These are phyloP conservation scores for Euphorbia schlechtendalii DNA, from an alignment of 441 rosid species.

Conservation along the genomic window DNA sequence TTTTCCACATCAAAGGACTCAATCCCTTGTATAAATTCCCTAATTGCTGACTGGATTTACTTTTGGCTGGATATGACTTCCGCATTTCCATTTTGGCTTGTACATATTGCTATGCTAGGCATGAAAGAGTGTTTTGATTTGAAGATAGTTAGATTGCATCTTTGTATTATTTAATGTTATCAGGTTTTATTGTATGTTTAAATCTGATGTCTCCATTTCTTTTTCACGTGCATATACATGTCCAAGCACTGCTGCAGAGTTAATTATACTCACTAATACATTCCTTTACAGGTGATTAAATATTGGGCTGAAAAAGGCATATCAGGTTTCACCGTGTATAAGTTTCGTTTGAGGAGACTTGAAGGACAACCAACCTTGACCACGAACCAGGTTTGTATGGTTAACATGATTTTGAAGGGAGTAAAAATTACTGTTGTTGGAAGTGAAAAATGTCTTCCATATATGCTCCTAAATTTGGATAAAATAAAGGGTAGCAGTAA, in stretches of 20 bases:
- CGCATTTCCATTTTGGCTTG: too few species aligned
- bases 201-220: neutral
- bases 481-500: neutral
- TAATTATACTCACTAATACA: neutral
- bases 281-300: slow-evolving; percentile 43
- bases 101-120: neutral
- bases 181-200: neutral
- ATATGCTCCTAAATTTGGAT: neutral
- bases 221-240: neutral
- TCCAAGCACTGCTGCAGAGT: neutral
- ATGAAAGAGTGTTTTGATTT: neutral
- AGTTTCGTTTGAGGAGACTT: slow-evolving; percentile 46
- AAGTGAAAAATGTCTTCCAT: neutral
- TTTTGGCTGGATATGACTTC: neutral
- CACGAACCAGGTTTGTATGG: slow-evolving; percentile 53
- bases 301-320: slow-evolving; percentile 74
- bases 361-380: slow-evolving; percentile 67
- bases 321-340: slow-evolving; percentile 74
- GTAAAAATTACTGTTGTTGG: neutral
- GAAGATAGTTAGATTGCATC: neutral
- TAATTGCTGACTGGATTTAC: neutral
- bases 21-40: too few species aligned
- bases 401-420: slow-evolving; percentile 4
- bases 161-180: neutral
- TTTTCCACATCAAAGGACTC: too few species aligned